These are phyloP conservation scores for Purpureocillium takamizusanense DNA, from an alignment of 2,329 filamentous ascomycete genomes.

Conservation along the genomic window DNA sequence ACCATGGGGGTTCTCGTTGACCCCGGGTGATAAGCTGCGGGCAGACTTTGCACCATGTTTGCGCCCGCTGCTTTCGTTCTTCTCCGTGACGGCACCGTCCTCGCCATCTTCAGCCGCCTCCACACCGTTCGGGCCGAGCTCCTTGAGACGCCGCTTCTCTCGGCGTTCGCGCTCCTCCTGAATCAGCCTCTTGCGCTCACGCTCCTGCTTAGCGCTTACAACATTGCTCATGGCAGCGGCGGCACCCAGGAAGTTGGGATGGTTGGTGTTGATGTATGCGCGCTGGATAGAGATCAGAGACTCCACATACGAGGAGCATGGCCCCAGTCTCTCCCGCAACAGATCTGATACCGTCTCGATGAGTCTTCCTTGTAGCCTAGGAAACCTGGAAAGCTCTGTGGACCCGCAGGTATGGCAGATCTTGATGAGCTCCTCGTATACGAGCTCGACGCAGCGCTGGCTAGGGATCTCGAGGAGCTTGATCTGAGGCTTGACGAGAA, in stretches of 20 bases:
- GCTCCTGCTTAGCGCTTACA: conserved; percentile 88
- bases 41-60: conserved; percentile 31
- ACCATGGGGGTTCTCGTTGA: conserved; percentile 57
- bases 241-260: conserved; percentile 95
- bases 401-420: conserved; percentile 98
- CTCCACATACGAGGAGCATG: conserved; percentile 84
- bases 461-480: conserved; percentile 91
- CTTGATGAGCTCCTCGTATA: conserved; percentile 98
- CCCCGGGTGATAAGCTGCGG: conserved; percentile 75
- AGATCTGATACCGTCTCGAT: conserved; percentile 98
- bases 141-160: conserved; percentile 74
- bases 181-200: conserved; percentile 71
- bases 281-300: conserved; percentile 95
- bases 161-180: conserved; percentile 81
- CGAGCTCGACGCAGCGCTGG: conserved; percentile 92
- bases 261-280: conserved; percentile 98
- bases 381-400: conserved; percentile 84
- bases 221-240: conserved; percentile 97
- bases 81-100: conserved; percentile 35
- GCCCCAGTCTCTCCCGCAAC: conserved; percentile 82
- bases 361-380: conserved; percentile 86
- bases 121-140: conserved; percentile 71
- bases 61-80: conserved; percentile 40
- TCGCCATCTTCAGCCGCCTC: conserved; percentile 62
- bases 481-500: conserved; percentile 96